Percentiles rank a stretch among this genome's conserved stretches.
These are phyloP conservation scores for Ampelocalamus luodianensis DNA, from an alignment of 176 grass and related monocot species.

Conservation along the genomic window DNA sequence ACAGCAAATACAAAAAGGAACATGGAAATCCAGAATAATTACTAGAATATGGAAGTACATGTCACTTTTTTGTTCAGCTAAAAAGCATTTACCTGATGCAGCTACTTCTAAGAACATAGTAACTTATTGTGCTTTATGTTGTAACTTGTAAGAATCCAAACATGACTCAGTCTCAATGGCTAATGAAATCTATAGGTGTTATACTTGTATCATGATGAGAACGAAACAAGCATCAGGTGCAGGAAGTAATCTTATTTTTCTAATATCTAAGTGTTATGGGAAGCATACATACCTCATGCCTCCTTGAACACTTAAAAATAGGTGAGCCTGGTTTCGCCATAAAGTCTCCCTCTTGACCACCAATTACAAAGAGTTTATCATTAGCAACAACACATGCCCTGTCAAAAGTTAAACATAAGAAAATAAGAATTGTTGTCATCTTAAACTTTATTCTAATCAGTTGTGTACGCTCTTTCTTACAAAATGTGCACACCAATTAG, in stretches of 20 bases:
- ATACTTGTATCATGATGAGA: not conserved
- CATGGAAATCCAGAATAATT: not conserved
- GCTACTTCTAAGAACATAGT: not conserved
- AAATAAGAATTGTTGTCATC: not conserved
- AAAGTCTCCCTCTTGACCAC: slow-evolving; percentile 97
- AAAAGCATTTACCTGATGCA: not conserved
- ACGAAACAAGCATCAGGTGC: not conserved
- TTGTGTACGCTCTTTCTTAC: not conserved
- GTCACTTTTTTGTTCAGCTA: not conserved
- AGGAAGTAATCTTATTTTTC: not conserved
- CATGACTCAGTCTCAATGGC: not conserved
- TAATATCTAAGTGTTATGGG: not conserved
- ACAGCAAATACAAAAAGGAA: not conserved
- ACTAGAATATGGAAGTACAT: not conserved
- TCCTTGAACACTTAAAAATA: slow-evolving; percentile 83
- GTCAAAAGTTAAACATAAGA: slow-evolving; percentile 31
- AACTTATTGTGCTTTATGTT: not conserved
- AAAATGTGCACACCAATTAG: not conserved
- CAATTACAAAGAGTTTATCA: slow-evolving; percentile 80
- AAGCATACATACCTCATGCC: slow-evolving; percentile 65
- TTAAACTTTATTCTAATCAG: not conserved
- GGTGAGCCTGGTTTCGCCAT: slow-evolving; percentile 87
- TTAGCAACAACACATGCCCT: slow-evolving; percentile 83
- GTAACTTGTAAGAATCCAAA: not conserved
- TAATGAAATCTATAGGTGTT: not conserved